These are phyloP conservation scores for Pseudopithomyces maydicus DNA, from an alignment of 2,329 filamentous ascomycete species.

Conservation along the genomic window DNA sequence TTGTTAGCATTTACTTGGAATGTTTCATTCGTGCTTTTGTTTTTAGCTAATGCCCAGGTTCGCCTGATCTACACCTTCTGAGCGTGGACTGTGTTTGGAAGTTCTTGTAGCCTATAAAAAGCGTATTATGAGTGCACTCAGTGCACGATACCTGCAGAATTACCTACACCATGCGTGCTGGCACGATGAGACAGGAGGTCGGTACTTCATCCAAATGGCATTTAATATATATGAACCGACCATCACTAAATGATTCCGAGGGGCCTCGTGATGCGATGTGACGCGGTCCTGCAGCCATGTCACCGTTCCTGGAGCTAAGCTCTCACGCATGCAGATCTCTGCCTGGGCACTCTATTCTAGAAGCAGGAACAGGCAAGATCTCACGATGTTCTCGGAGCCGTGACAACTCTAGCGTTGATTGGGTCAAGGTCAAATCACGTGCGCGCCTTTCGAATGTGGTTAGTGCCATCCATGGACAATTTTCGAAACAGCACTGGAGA, in stretches of 20 bases:
- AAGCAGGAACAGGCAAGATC: slow-evolving; percentile 28
- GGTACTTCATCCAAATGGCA: background rate
- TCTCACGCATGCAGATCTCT: slow-evolving; percentile 20
- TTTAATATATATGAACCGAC: background rate
- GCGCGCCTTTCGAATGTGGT: slow-evolving; percentile 7
- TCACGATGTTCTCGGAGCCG: slow-evolving; percentile 22
- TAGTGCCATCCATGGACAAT: slow-evolving; percentile 18
- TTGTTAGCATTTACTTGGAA: slow-evolving; percentile 28
- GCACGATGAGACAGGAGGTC: background rate
- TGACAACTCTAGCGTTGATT: slow-evolving; percentile 17
- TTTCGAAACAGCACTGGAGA: slow-evolving; percentile 23
- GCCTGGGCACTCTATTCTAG: slow-evolving; percentile 27
- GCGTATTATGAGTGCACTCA: background rate
- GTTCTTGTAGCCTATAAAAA: background rate
- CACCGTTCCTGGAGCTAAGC: slow-evolving; percentile 21
- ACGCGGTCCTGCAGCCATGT: slow-evolving; percentile 25
- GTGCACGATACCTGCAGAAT: background rate
- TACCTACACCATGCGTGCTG: background rate
- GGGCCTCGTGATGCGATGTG: slow-evolving; percentile 10
- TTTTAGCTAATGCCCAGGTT: slow-evolving; percentile 12
- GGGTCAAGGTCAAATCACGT: slow-evolving; percentile 14
- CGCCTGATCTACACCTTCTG: slow-evolving; percentile 14
- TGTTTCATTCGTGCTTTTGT: slow-evolving; percentile 19
- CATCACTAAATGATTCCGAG: background rate
- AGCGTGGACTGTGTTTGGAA: slow-evolving; percentile 12